Evolutionary conservation across 1,139 yeast species (phyloP), one percentile per base, ranked within the genome.

Genomic region (Geotrichum reessii): DNA sequence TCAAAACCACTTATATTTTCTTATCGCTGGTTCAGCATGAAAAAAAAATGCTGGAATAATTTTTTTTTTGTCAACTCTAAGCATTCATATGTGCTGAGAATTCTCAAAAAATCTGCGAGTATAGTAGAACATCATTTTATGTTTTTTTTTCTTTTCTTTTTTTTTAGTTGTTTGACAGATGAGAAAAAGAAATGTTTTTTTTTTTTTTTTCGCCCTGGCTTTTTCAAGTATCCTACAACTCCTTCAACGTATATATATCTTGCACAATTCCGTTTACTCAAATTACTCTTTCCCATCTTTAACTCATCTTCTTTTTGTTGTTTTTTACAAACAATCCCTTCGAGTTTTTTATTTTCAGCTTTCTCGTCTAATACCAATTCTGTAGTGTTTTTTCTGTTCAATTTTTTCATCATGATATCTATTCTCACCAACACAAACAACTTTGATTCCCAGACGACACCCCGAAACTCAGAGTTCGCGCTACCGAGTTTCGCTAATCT

Each of bases 381-480:
- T 7, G n/a, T n/a, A 17, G n/a, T 37, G n/a, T 14, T 37, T 33
- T 33, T 33, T 33, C 3, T n/a, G 4, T 37, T 37, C 17, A 7
- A n/a, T 37, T 14, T 37, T 14, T 37, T 14, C 9, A 37, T 19
- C 44, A 37, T 37, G 44, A 37, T 19, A n/a, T 37, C 44, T 8
- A 37, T 37, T 9, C 49, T 24, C 9, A 19, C 48, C 52, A 42
- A 33, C 28, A 19, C 47, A 44, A 25, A 48, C 28, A n/a, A 40
- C 40, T 33, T 27, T 24, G 40, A 17, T 27, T n/a, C 24, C 46
- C 37, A 28, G 57, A 17, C 37, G 50, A 37, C 33, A 25, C 42
- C 59, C 33, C n/a, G 25, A 47, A 56, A n/a, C 46, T 44, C 46
- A 28, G 44, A 53, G 40, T 12, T 53, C n/a, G 44, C 44, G 21